Conservation (phyloP, 306 rosid genomes). For the Macrotyloma uniflorum region DNA sequence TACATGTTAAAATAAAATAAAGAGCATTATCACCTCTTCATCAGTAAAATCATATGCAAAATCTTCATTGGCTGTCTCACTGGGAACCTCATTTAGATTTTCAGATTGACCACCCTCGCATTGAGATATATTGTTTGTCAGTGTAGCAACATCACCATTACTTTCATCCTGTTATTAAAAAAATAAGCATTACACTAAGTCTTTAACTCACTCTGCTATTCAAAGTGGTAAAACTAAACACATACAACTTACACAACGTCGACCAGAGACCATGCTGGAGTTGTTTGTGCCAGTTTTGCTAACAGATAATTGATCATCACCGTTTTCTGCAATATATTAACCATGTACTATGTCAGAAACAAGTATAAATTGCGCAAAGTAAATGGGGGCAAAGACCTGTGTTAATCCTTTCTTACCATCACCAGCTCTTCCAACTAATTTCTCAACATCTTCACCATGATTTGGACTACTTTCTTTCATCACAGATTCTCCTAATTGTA, state of each 20-base stretch:
- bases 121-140: conserved; percentile 46
- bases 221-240: conserved; percentile 64
- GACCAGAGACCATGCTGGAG: conserved; percentile 58
- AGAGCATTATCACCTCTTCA: conserved; percentile 61
- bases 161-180: conserved; percentile 60
- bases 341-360: conserved; percentile 41
- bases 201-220: conserved; percentile 49
- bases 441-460: conserved; percentile 45
- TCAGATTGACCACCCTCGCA: conserved; percentile 47
- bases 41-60: conserved; percentile 69
- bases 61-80: conserved; percentile 46
- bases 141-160: conserved; percentile 48
- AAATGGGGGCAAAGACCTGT: conserved; percentile 37
- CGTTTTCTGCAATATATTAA: conserved; percentile 55
- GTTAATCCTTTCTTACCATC: conserved; percentile 41
- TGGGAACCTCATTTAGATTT: conserved; percentile 41
- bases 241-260: conserved; percentile 99
- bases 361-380: conserved; percentile 28
- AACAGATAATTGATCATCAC: conserved; percentile 37
- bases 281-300: conserved; percentile 41
- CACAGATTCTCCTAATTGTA: conserved; percentile 42
- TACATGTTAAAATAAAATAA: conserved; percentile 1
- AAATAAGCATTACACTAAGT: conserved; percentile 55
- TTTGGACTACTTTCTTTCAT: conserved; percentile 49
- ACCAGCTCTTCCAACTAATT: conserved; percentile 28